Percentiles rank a stretch among this genome's conserved stretches.
These are phyloP conservation scores for Medicago arabica DNA, from an alignment of 306 rosid species.

Conservation along the genomic window DNA sequence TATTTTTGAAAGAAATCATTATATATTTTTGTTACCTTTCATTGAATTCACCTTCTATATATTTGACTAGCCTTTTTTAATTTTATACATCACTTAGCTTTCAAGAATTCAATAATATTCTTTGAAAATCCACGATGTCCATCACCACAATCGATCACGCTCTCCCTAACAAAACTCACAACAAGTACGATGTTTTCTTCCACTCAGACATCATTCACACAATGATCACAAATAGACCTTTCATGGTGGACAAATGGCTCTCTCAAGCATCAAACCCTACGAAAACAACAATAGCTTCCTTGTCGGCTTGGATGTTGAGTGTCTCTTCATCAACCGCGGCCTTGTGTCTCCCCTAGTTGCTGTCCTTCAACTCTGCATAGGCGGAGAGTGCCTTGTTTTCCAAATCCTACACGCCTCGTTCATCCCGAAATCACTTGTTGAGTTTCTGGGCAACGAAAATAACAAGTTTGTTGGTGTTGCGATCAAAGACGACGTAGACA, in stretches of 20 bases:
- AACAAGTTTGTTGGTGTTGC: conserved; percentile 47
- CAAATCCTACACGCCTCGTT: conserved; percentile 44
- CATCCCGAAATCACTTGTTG: conserved; percentile 20
- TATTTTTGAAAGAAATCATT: too few species aligned
- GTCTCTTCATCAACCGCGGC: conserved; percentile 44
- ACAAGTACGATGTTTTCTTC: conserved; percentile 42
- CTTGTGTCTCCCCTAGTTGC: conserved; percentile 29
- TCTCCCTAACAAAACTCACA: neutral
- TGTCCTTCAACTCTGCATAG: conserved; percentile 43
- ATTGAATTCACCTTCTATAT: too few species aligned
- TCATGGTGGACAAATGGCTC: conserved; percentile 50
- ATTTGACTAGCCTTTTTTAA: too few species aligned
- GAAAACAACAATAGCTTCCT: neutral
- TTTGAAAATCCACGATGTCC: neutral
- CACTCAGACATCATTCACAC: conserved; percentile 36
- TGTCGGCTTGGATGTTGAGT: conserved; percentile 54
- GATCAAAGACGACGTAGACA: conserved; percentile 42
- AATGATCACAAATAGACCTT: conserved; percentile 40
- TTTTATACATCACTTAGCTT: too few species aligned
- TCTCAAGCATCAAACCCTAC: conserved; percentile 1
- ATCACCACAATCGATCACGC: neutral
- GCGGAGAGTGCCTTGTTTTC: conserved; percentile 46
- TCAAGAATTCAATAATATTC: too few species aligned
- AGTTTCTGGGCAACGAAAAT: conserved; percentile 15
- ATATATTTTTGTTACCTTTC: too few species aligned